Evolutionary conservation across 768 basidiomycete genomes (phyloP).

Genomic region (Boletus rex-veris): DNA sequence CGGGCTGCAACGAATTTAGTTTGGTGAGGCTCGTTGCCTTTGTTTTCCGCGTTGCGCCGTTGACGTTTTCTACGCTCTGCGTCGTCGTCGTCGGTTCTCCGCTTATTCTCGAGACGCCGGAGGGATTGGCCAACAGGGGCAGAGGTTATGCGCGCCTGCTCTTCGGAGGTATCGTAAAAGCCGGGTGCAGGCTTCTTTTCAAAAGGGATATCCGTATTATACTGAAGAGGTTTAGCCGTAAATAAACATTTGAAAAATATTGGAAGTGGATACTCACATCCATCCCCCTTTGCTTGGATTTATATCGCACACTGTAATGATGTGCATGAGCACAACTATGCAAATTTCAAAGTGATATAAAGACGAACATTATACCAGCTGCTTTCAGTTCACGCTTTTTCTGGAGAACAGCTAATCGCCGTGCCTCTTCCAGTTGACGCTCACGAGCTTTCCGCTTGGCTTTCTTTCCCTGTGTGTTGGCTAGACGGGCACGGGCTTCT

Average conservation of each 20-base stretch:
- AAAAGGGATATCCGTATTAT: constrained; percentile 97
- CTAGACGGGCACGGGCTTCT: constrained; percentile 94
- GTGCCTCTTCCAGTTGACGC: constrained; percentile 93
- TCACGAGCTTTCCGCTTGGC: constrained; percentile 98
- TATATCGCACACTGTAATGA: constrained; percentile 73
- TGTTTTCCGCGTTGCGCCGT: constrained; percentile 57
- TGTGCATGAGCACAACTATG: constrained; percentile 1
- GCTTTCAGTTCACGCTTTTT: constrained; percentile 98
- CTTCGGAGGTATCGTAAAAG: constrained; percentile 96
- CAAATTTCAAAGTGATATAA: background rate
- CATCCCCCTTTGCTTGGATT: constrained; percentile 97
- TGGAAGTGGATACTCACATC: constrained; percentile 54
- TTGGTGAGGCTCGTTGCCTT: constrained; percentile 71
- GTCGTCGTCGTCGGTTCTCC: constrained; percentile 91
- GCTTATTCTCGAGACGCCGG: constrained; percentile 92
- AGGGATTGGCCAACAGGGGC: constrained; percentile 91
- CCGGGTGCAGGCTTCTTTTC: constrained; percentile 95
- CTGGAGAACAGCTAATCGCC: constrained; percentile 89
- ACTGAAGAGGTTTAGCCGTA: constrained; percentile 43
- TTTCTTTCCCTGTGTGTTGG: constrained; percentile 99
- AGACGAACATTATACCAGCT: constrained; percentile 88
- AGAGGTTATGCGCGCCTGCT: constrained; percentile 80
- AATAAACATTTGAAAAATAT: background rate
- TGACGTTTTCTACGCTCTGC: constrained; percentile 89
- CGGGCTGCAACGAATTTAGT: constrained; percentile 96